A percentile compares a stretch with the other conserved stretches of the same genome.
These are phyloP conservation scores for Metschnikowia similis DNA, from an alignment of 805 yeast species.

Conservation along the genomic window DNA sequence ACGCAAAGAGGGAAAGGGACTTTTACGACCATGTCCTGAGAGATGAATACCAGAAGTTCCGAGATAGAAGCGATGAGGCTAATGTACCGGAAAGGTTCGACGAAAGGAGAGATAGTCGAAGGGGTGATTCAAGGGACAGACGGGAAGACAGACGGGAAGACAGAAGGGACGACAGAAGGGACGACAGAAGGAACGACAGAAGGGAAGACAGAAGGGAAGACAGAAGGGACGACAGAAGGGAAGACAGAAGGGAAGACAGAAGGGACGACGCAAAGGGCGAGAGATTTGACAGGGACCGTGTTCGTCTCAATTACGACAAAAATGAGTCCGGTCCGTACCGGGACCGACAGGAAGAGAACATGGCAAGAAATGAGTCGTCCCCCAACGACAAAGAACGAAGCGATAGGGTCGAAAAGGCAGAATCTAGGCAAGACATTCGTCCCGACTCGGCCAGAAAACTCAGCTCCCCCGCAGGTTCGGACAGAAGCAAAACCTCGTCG, in stretches of 20 bases:
- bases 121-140: neutral
- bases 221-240: neutral
- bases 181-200: neutral
- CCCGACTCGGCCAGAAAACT: neutral
- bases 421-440: neutral
- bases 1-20: neutral
- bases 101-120: neutral
- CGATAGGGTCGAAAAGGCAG: neutral
- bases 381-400: neutral
- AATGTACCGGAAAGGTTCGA: neutral
- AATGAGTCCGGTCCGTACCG: neutral
- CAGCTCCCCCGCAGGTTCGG: neutral
- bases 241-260: neutral
- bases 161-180: neutral
- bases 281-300: neutral
- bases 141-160: neutral
- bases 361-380: neutral
- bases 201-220: neutral
- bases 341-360: neutral
- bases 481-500: neutral
- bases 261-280: neutral
- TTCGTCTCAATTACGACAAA: neutral
- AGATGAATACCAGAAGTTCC: neutral
- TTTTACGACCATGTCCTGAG: neutral
- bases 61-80: neutral